A percentile compares a stretch with the other conserved stretches of the same genome.
These are phyloP conservation scores for Geosiphon pyriformis DNA, from an alignment of 192 early-diverging fungal species.

Conservation along the genomic window DNA sequence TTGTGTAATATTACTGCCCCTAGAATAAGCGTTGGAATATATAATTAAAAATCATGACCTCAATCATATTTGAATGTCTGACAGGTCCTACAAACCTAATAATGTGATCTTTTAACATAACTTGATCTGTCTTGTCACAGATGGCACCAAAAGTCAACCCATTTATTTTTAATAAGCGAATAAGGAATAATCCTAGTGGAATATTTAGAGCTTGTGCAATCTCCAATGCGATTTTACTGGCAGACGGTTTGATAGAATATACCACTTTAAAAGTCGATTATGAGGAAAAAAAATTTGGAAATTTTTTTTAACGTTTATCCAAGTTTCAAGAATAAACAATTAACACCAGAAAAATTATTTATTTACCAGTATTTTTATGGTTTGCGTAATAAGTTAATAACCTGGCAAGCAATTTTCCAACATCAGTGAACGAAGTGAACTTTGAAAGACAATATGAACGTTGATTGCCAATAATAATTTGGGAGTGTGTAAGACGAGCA, in stretches of 20 bases:
- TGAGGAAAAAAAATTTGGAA: not conserved
- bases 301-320: not conserved
- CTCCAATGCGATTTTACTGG: not conserved
- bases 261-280: constrained; percentile 5
- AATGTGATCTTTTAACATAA: constrained; percentile 15
- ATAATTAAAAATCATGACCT: not conserved
- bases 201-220: constrained; percentile 12
- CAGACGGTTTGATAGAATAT: constrained; percentile 7
- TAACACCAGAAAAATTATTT: not conserved
- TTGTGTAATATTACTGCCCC: constrained; percentile 14
- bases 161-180: not conserved
- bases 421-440: constrained; percentile 9
- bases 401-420: constrained; percentile 2
- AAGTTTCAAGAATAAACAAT: not conserved
- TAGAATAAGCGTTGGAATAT: not conserved
- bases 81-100: not conserved
- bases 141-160: constrained; percentile 18
- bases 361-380: not conserved
- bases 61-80: not conserved
- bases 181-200: constrained; percentile 16
- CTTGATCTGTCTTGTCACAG: not conserved
- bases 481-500: no score
- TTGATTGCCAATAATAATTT: not conserved
- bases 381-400: not conserved
- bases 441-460: not conserved